Conservation (phyloP, 164 flowering plant genomes). For the Hamamelis virginiana region DNA sequence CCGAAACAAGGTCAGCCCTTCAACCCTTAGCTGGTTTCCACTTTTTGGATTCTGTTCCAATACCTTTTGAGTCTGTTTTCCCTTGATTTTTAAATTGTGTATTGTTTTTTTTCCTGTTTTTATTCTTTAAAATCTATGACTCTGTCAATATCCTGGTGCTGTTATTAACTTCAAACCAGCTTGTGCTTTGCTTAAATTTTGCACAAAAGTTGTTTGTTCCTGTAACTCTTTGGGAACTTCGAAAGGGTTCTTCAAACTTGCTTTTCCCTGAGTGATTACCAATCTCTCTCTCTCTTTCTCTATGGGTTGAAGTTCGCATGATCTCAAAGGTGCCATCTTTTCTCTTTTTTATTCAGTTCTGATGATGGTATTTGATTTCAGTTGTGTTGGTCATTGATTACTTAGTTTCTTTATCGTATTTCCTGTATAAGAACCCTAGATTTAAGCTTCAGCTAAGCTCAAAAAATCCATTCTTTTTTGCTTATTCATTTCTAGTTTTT, state of each 20-base stretch:
- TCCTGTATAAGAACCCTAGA: not conserved
- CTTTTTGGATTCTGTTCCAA: not conserved
- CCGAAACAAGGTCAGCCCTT: constrained; percentile 1
- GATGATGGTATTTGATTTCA: constrained; percentile 2
- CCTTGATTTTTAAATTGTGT: not conserved
- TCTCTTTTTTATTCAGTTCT: constrained; percentile 9
- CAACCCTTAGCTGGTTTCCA: not conserved
- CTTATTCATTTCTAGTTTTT: constrained; percentile 7
- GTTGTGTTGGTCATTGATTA: not conserved
- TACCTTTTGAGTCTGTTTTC: constrained; percentile 3
- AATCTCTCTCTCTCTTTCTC: not conserved
- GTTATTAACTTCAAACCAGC: constrained; percentile 14
- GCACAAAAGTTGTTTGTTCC: not conserved
- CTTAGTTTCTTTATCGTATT: constrained; percentile 2
- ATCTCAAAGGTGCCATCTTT: constrained; percentile 17
- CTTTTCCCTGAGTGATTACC: not conserved
- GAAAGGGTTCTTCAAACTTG: not conserved
- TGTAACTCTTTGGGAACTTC: not conserved
- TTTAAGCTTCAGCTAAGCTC: not conserved
- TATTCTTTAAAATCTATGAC: constrained; percentile 1
- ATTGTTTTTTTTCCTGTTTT: not conserved
- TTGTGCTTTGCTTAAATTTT: constrained; percentile 9
- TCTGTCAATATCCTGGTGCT: constrained; percentile 8
- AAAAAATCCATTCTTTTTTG: not conserved
- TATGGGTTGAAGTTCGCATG: not conserved